A percentile compares a stretch with the other conserved stretches of the same genome.
These are phyloP conservation scores for Melaleuca quinquenervia DNA, from an alignment of 345 rosid genomes.

Conservation along the genomic window DNA sequence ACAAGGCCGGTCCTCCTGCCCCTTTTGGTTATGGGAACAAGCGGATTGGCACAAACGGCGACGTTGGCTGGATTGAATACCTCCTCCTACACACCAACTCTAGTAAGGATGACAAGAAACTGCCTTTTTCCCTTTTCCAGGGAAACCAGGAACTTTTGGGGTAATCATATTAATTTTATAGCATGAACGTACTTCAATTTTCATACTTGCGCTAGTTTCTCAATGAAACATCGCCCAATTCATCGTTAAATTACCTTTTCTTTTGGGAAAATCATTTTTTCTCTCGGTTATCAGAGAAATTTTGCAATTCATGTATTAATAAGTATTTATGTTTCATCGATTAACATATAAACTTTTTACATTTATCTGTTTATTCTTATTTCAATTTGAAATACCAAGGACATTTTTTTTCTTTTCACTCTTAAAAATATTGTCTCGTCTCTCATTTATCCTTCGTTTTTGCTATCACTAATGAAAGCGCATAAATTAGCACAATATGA, in stretches of 20 bases:
- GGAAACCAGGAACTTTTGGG: slow-evolving; percentile 33
- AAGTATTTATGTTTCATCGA: not conserved
- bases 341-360: not conserved
- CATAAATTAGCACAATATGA: not conserved
- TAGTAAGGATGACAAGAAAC: slow-evolving; percentile 5
- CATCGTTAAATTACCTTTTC: not conserved
- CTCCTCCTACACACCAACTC: slow-evolving; percentile 45
- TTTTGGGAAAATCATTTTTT: not conserved
- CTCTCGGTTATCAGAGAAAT: not conserved
- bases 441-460: not conserved
- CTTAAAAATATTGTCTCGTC: not conserved
- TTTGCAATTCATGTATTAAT: not conserved
- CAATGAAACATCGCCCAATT: too few relatives aligned
- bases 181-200: not conserved
- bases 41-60: slow-evolving; percentile 61
- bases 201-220: not conserved
- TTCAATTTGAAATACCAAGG: not conserved
- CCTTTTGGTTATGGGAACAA: slow-evolving; percentile 74
- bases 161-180: slow-evolving; percentile 9
- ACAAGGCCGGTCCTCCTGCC: slow-evolving; percentile 48
- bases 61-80: slow-evolving; percentile 75
- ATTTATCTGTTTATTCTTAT: not conserved
- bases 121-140: slow-evolving; percentile 16
- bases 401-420: not conserved
- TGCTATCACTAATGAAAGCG: not conserved